A percentile compares a stretch with the other conserved stretches of the same genome.
phyloP scores from a whole-genome alignment of 768 basidiomycete genomes.

The Lactifluus piperatus region DNA sequence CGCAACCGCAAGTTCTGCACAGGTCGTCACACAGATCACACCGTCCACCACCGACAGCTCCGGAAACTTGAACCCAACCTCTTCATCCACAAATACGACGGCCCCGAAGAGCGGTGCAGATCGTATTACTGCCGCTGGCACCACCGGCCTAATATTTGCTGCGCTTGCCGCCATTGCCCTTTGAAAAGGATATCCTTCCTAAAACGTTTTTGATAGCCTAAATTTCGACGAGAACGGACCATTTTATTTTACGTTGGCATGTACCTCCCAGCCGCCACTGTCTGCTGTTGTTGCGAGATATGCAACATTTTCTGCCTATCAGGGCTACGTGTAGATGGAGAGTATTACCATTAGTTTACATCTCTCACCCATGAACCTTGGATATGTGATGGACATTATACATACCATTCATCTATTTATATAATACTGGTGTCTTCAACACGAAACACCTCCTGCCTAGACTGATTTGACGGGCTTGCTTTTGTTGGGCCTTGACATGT shows the following conservation, averaged over 20 bases:
- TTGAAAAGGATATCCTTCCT: neutral
- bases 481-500: too few relatives aligned
- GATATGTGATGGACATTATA: conserved; percentile 9
- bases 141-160: conserved; percentile 4
- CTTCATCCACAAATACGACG: conserved; percentile 5
- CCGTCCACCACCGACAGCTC: neutral
- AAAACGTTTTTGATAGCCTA: neutral
- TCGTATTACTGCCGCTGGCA: conserved; percentile 5
- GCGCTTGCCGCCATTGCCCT: conserved; percentile 9
- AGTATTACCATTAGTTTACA: neutral
- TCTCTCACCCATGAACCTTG: too few relatives aligned
- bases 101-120: conserved; percentile 9
- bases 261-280: neutral
- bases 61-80: conserved; percentile 3
- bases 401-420: neutral
- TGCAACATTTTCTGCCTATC: neutral
- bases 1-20: too few relatives aligned
- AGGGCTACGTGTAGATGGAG: neutral
- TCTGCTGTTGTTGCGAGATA: neutral
- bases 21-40: neutral
- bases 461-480: too few relatives aligned
- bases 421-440: neutral
- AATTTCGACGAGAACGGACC: neutral
- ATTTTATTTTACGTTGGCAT: neutral
- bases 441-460: neutral